phyloP scores from a whole-genome alignment of 1,284 basidiomycete species.

The Boletus smithii region DNA sequence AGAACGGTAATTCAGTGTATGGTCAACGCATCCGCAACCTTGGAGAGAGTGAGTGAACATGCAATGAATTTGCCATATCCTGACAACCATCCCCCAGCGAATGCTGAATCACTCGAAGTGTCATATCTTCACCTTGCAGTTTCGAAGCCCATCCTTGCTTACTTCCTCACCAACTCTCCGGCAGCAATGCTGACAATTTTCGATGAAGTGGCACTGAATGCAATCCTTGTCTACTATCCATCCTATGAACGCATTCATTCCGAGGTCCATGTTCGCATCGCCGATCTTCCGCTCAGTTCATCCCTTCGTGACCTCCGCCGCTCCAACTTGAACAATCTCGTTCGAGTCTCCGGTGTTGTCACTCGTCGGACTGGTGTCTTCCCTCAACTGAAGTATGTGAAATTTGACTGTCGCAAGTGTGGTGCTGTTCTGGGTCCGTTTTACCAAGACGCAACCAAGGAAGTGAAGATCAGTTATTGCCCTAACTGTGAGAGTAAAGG shows the following conservation, averaged over 20 bases:
- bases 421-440: constrained; percentile 92
- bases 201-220: constrained; percentile 92
- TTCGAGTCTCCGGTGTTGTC: constrained; percentile 96
- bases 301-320: constrained; percentile 94
- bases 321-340: constrained; percentile 90
- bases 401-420: constrained; percentile 96
- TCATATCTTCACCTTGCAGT: constrained; percentile 90
- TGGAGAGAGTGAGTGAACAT: constrained; percentile 77
- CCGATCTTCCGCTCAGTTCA: constrained; percentile 86
- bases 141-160: constrained; percentile 93
- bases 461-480: constrained; percentile 94
- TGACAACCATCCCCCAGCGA: constrained; percentile 54
- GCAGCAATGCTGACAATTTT: constrained; percentile 91
- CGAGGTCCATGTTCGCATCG: constrained; percentile 96
- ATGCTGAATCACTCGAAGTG: constrained; percentile 95
- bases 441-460: constrained; percentile 94
- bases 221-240: constrained; percentile 94
- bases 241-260: constrained; percentile 96
- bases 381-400: constrained; percentile 98
- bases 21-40: constrained; percentile 90
- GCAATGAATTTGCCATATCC: neutral
- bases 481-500: constrained; percentile 92
- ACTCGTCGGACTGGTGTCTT: constrained; percentile 95
- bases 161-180: constrained; percentile 95
- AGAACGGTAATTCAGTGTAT: constrained; percentile 89